Base-by-base conservation (phyloP, 371 early-diverging fungal species). In the Actinomortierella ambigua region DNA sequence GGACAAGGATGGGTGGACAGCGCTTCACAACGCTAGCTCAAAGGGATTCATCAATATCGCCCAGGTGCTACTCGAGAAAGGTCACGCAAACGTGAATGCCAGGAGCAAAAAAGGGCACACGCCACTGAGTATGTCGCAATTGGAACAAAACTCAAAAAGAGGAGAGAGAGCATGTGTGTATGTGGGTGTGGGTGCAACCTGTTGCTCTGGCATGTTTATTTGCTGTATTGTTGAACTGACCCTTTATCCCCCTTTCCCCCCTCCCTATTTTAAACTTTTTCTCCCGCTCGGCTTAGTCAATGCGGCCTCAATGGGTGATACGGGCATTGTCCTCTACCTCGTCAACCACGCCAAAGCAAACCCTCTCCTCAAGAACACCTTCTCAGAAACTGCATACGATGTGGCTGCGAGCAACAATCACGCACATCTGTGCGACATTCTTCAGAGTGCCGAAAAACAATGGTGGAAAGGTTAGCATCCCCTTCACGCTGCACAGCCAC, bases 1-100 rank as follows among this genome's bases (percentile, higher is more conserved):
- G n/a, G 94, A 94, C 68, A 83, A 80, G 56, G 93, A 94, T 59
- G 94, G 94, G 0, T 95, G 94, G 94, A 89, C 92, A 13, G 85
- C 93, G 1, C 81, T 95, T 34, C 95, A 94, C 77, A 93, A 91
- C 69, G 90, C 92, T 18, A 85, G 85, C 48, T 80, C 88, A 7
- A 77, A 79, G 34, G 91, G 90, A 1, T 82, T 82, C 59, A 68
- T 86, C 7, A 80, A 84, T 6, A 78, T 90, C 43, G 88, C 86
- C 0, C 80, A 85, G 18, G 71, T 82, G 41, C 76, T 92, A 14
- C 63, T 88, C 26, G 84, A 86, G 50, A 73, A 79, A 18, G 83
- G 81, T 2, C 61, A 65, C 9, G 88, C 87, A 2, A 78, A 79
- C 41, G 82, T 90, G 9, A 82, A 90, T 71, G 82, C 82, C n/a